Evolutionary conservation across 345 rosid species (phyloP), one percentile per base, ranked within the genome.

Genomic region (Raphanus raphanistrum): DNA sequence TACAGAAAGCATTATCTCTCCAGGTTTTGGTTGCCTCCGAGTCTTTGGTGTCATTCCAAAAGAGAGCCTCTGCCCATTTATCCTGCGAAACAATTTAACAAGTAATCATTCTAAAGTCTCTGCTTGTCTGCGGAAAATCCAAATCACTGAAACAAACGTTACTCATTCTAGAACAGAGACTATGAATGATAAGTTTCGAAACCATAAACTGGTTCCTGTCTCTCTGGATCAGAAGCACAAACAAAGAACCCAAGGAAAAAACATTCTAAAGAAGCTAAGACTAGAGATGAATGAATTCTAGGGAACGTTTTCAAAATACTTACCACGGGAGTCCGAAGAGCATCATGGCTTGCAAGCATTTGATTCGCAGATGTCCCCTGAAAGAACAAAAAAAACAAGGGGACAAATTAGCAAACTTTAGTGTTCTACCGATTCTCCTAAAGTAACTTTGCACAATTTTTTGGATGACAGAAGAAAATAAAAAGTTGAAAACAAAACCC

Each of bases 41-140:
- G 92, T 86, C 82, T 88, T 91, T 31, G 99, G 98, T 50, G 98
- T 95, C 97, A 88, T 91, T 74, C 98, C 99, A 63, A 88, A n/a
- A 45, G 97, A 94, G 63, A 94, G 82, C 79, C 97, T 85, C 79
- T 94, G 97, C 74, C 88, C 87, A 76, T 68, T 87, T 26, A 65
- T n/a, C 83, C 97, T 93, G 86, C 38, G 72, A 71, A 76, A 55
- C 0, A 76, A 31, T 3, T 62, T 45, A 45, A 50, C 13, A 60
- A 73, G 29, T 13, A 21, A 66, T n/a, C 63, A 59, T 29, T 58
- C 13, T 45, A 59, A 5, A 72, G 74, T 33, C 28, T 60, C 73
- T 58, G 54, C 33, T 59, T 11, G 21, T 71, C 16, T 29, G 7
- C 12, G 0, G 12, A n/a, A n/a, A 65, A 41, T 26, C 35, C 26